A percentile compares a stretch with the other conserved stretches of the same genome.
Conservation (phyloP, 441 rosid genomes). For the Aquilaria agallochum region DNA sequence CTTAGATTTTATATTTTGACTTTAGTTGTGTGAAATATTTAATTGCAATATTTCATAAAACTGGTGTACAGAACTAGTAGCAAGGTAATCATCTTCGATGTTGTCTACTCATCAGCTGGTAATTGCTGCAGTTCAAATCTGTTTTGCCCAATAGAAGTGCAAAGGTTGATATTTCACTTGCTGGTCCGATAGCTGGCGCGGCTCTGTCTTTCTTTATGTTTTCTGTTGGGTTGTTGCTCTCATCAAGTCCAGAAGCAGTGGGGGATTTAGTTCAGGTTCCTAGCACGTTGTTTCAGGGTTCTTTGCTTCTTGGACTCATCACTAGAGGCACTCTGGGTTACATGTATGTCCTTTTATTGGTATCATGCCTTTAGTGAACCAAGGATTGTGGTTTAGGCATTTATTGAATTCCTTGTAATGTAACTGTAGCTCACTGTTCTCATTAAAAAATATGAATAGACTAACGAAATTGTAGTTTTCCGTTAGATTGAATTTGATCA, state of each 20-base stretch:
- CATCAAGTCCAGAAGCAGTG: slow-evolving; percentile 66
- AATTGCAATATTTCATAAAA: slow-evolving; percentile 5
- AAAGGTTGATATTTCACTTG: slow-evolving; percentile 82
- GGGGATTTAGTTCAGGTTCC: slow-evolving; percentile 95
- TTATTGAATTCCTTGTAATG: no score
- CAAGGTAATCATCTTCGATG: no score
- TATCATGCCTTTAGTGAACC: slow-evolving; percentile 8
- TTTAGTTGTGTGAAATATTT: slow-evolving; percentile 5
- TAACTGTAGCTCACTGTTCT: no score
- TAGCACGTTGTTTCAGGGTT: slow-evolving; percentile 89
- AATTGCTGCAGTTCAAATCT: slow-evolving; percentile 76
- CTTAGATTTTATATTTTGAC: no score
- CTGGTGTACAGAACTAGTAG: not conserved
- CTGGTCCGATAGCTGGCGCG: slow-evolving; percentile 97
- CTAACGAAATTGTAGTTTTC: not conserved
- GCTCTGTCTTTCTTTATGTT: slow-evolving; percentile 87
- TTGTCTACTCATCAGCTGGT: slow-evolving; percentile 12
- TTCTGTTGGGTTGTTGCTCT: slow-evolving; percentile 77
- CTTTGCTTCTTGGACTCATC: slow-evolving; percentile 93
- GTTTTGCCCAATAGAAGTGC: slow-evolving; percentile 95
- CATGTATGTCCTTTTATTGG: slow-evolving; percentile 46
- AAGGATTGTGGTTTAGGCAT: not conserved
- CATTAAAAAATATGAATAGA: not conserved
- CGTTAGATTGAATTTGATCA: no score
- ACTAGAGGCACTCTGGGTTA: slow-evolving; percentile 91